phyloP scores from a whole-genome alignment of 805 yeast genomes.

The Lachancea cidri region DNA sequence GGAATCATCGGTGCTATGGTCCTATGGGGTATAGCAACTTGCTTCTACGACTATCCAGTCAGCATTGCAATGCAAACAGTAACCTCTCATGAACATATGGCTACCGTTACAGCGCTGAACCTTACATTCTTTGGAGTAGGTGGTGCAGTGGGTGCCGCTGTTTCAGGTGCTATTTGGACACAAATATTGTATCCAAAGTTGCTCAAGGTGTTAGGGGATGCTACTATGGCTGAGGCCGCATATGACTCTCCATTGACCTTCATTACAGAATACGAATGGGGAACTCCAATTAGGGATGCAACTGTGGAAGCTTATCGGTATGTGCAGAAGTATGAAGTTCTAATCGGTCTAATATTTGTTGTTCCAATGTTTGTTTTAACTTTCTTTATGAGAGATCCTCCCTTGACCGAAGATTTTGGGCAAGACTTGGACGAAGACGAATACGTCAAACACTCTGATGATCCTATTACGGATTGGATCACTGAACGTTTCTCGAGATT shows the following conservation, averaged over 20 bases:
- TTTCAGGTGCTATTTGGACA: slow-evolving; percentile 76
- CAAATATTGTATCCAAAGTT: slow-evolving; percentile 46
- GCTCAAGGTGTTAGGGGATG: slow-evolving; percentile 32
- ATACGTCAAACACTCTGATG: slow-evolving; percentile 17
- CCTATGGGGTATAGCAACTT: slow-evolving; percentile 66
- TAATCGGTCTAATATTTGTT: slow-evolving; percentile 33
- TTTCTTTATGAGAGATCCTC: slow-evolving; percentile 24
- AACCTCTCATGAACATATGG: slow-evolving; percentile 63
- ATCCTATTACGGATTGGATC: slow-evolving; percentile 22
- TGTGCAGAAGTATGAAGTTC: slow-evolving; percentile 53
- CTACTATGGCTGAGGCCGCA: slow-evolving; percentile 39
- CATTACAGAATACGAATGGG: slow-evolving; percentile 49
- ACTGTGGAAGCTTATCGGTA: slow-evolving; percentile 54
- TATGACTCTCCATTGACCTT: slow-evolving; percentile 52
- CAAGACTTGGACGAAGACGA: slow-evolving; percentile 26
- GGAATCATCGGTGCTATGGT: slow-evolving; percentile 52
- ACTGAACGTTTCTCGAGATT: not conserved
- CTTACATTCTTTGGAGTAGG: slow-evolving; percentile 58
- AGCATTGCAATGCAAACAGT: slow-evolving; percentile 57
- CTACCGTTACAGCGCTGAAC: slow-evolving; percentile 54
- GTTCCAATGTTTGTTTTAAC: slow-evolving; percentile 25
- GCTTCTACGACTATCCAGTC: slow-evolving; percentile 60
- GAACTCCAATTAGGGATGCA: slow-evolving; percentile 55
- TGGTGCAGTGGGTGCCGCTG: slow-evolving; percentile 56
- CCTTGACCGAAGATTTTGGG: slow-evolving; percentile 22